These are phyloP conservation scores for Botrytis sinoallii DNA, from an alignment of 2,329 filamentous ascomycete genomes.

Conservation along the genomic window DNA sequence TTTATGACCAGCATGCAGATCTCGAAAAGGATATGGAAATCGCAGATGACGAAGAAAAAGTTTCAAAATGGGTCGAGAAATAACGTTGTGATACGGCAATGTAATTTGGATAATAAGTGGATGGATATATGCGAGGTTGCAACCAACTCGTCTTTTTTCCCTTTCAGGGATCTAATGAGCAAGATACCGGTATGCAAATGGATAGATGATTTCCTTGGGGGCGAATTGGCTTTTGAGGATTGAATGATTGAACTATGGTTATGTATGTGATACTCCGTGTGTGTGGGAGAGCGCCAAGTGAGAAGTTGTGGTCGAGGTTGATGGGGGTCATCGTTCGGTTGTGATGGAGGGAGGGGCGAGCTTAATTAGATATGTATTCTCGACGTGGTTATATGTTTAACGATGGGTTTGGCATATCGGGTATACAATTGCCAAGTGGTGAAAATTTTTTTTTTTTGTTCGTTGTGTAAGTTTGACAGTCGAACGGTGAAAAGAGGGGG, in stretches of 20 bases:
- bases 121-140: neutral
- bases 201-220: neutral
- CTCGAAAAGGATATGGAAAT: neutral
- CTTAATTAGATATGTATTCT: neutral
- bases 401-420: neutral
- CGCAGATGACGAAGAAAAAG: neutral
- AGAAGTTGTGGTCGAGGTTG: neutral
- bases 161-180: neutral
- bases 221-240: neutral
- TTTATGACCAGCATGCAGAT: neutral
- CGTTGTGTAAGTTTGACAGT: neutral
- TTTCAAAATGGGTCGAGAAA: slow-evolving; percentile 1
- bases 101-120: slow-evolving; percentile 6
- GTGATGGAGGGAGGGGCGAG: neutral
- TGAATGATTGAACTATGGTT: neutral
- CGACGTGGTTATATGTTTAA: neutral
- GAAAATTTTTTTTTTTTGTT: neutral
- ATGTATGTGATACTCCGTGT: neutral
- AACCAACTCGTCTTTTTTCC: neutral
- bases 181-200: neutral
- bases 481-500: neutral
- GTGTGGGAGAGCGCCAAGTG: neutral
- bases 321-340: neutral
- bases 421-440: neutral
- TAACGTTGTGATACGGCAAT: neutral